Conservation (phyloP, 106 monocot species). For the Acorus gramineus region DNA sequence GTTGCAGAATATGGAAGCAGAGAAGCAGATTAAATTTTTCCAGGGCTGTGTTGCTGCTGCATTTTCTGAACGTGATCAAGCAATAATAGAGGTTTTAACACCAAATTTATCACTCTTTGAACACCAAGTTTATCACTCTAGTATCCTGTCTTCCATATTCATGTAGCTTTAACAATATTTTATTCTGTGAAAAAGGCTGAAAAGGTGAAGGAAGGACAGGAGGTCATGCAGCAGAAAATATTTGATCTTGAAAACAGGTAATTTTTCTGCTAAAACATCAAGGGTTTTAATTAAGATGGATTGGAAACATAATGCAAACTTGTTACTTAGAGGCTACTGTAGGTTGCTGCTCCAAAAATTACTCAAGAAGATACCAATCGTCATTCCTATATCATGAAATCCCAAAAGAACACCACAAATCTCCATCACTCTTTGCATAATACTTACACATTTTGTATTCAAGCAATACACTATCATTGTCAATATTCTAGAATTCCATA, state of each 20-base stretch:
- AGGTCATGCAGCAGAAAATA: conserved; percentile 44
- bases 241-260: conserved; percentile 39
- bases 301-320: neutral
- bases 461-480: no score
- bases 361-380: no score
- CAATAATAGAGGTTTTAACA: conserved; percentile 69
- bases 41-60: conserved; percentile 80
- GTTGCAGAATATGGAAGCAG: conserved; percentile 79
- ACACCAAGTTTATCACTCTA: no score
- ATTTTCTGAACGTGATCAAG: conserved; percentile 83
- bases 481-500: no score
- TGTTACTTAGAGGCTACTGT: neutral
- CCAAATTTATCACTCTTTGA: neutral
- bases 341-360: no score
- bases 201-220: conserved; percentile 66
- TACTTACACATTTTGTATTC: no score
- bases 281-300: neutral
- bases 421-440: no score
- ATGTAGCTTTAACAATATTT: no score
- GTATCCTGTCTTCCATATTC: no score
- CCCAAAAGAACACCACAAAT: no score
- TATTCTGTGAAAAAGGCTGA: conserved; percentile 40
- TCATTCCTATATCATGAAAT: no score
- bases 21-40: conserved; percentile 90
- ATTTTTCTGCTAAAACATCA: neutral